These are phyloP conservation scores for Striga hermonthica DNA, from an alignment of 305 asterid species.

Conservation along the genomic window DNA sequence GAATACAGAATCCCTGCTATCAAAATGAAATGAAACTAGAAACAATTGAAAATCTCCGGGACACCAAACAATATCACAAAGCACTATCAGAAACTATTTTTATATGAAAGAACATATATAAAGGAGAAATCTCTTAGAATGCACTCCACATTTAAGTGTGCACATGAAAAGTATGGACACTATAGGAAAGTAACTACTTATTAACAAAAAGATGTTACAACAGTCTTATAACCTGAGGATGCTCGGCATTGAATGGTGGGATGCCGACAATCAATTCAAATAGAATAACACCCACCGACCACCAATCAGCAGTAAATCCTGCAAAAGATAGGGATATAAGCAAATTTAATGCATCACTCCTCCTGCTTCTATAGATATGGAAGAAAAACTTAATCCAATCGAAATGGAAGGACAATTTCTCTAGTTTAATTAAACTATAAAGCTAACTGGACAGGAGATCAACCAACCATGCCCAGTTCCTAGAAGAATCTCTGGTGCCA, in stretches of 20 bases:
- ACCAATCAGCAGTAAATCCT: constrained; percentile 99
- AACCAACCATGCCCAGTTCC: constrained; percentile 99
- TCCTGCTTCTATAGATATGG: background rate
- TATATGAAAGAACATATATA: background rate
- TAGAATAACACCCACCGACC: constrained; percentile 98
- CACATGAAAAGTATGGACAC: constrained; percentile 8
- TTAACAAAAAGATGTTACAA: constrained; percentile 2
- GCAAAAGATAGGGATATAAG: constrained; percentile 38
- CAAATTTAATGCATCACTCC: constrained; percentile 15
- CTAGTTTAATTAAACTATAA: constrained; percentile 23
- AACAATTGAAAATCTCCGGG: background rate
- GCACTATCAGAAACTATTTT: constrained; percentile 4
- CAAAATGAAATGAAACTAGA: background rate
- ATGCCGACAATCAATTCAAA: constrained; percentile 98
- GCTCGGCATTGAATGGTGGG: constrained; percentile 99
- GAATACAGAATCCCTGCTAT: background rate
- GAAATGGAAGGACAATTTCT: constrained; percentile 5
- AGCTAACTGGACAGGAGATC: constrained; percentile 20
- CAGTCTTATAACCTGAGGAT: constrained; percentile 77
- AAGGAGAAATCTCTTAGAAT: background rate
- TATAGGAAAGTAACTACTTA: background rate
- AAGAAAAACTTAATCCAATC: constrained; percentile 11
- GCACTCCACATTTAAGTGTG: constrained; percentile 1
- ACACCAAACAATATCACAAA: background rate
- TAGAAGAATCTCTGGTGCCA: constrained; percentile 99